phyloP scores from a whole-genome alignment of 2,329 filamentous ascomycete genomes.

The Anthostomella pinea region DNA sequence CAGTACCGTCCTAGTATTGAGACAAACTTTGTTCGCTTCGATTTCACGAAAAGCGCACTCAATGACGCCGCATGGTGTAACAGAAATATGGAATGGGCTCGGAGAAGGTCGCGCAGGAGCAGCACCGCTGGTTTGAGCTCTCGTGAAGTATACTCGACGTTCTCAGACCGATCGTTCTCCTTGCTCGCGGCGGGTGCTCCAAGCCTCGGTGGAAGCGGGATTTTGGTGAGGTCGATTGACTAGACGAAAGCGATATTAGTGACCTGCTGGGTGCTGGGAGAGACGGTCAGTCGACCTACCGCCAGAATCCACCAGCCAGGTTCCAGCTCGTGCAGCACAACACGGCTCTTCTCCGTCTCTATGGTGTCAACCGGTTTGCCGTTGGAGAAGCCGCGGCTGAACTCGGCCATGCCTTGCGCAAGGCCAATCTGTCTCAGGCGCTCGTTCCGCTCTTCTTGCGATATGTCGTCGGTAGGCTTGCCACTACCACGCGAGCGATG shows the following conservation, averaged over 20 bases:
- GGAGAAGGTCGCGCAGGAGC: conserved; percentile 74
- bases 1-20: conserved; percentile 76
- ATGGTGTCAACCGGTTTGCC: conserved; percentile 76
- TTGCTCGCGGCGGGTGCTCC: conserved; percentile 35
- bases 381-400: conserved; percentile 82
- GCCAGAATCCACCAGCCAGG: conserved; percentile 93
- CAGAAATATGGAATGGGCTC: conserved; percentile 80
- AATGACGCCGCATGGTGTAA: conserved; percentile 82
- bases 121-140: conserved; percentile 83
- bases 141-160: conserved; percentile 79
- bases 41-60: conserved; percentile 63
- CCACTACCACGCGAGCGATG: conserved; percentile 41
- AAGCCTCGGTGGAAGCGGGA: conserved; percentile 58
- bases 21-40: conserved; percentile 67
- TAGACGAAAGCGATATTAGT: conserved; percentile 33
- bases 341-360: conserved; percentile 84
- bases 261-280: not conserved
- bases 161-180: conserved; percentile 40
- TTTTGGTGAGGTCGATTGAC: conserved; percentile 78
- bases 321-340: conserved; percentile 85
- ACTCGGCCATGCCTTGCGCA: conserved; percentile 94
- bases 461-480: conserved; percentile 42
- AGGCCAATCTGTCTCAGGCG: conserved; percentile 89
- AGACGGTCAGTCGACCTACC: conserved; percentile 47
- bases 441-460: conserved; percentile 74